Conservation (phyloP, 2,329 filamentous ascomycete genomes). For the Thermoascus crustaceus region DNA sequence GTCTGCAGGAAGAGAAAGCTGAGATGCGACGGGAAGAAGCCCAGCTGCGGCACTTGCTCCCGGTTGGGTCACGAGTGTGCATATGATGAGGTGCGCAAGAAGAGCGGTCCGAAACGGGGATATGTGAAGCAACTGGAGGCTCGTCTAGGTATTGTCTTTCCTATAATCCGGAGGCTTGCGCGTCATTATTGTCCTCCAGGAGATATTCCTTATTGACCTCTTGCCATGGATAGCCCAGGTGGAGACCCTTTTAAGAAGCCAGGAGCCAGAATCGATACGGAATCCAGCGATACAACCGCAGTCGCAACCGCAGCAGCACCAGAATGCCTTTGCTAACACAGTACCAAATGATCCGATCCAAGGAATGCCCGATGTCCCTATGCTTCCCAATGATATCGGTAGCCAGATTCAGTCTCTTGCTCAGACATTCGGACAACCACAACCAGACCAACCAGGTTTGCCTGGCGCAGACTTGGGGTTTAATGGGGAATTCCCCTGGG, state of each 20-base stretch:
- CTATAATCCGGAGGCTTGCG: constrained; percentile 2
- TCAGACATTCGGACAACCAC: constrained; percentile 14
- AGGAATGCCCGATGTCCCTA: constrained; percentile 17
- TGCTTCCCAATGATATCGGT: constrained; percentile 14
- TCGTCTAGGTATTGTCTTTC: constrained; percentile 59
- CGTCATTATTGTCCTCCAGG: too few species aligned
- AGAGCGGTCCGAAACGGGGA: constrained; percentile 88
- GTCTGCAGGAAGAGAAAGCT: constrained; percentile 89
- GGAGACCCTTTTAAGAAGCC: constrained; percentile 77
- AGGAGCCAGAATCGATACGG: constrained; percentile 45
- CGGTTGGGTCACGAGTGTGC: constrained; percentile 79
- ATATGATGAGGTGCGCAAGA: constrained; percentile 86
- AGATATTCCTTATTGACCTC: constrained; percentile 11
- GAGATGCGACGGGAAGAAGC: constrained; percentile 75
- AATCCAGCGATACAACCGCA: constrained; percentile 22
- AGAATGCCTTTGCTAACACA: constrained; percentile 13
- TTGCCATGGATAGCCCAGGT: constrained; percentile 63
- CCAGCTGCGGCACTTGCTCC: constrained; percentile 81
- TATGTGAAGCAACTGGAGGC: constrained; percentile 94
- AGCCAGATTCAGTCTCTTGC: constrained; percentile 18
- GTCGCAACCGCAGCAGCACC: constrained; percentile 11
- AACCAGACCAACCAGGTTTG: constrained; percentile 14
- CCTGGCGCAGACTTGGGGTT: constrained; percentile 15
- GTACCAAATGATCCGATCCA: constrained; percentile 25
- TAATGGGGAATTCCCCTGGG: constrained; percentile 60